These are phyloP conservation scores for Penicillium crystallinum DNA, from an alignment of 495 filamentous ascomycete species.

Conservation along the genomic window DNA sequence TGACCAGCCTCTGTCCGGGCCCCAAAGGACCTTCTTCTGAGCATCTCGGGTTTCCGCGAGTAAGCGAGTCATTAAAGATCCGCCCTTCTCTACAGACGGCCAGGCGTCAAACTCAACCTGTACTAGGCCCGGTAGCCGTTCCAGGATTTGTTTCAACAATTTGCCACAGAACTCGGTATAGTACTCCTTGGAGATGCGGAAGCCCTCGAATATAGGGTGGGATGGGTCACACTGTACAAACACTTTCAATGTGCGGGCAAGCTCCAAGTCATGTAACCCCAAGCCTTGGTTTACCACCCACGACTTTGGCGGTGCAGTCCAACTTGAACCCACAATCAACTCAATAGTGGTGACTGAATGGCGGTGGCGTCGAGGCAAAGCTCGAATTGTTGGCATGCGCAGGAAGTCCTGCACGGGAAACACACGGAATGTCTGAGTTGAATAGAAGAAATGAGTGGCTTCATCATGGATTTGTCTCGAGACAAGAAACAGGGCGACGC, in stretches of 20 bases:
- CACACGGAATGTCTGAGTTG: constrained; percentile 67
- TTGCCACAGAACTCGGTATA: constrained; percentile 67
- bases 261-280: constrained; percentile 59
- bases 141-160: constrained; percentile 55
- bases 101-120: constrained; percentile 73
- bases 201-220: constrained; percentile 66
- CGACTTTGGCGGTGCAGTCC: constrained; percentile 64
- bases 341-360: constrained; percentile 63
- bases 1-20: constrained; percentile 63
- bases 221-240: constrained; percentile 78
- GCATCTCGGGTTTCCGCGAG: constrained; percentile 47
- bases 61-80: constrained; percentile 65
- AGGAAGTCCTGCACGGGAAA: constrained; percentile 70
- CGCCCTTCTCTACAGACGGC: constrained; percentile 61
- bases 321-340: constrained; percentile 75
- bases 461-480: constrained; percentile 64
- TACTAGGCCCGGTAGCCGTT: constrained; percentile 52
- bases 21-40: constrained; percentile 59
- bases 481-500: constrained; percentile 57
- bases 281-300: constrained; percentile 66
- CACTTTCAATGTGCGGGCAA: constrained; percentile 60
- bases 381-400: constrained; percentile 48
- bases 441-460: constrained; percentile 70
- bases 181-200: constrained; percentile 60
- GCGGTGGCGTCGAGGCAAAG: constrained; percentile 56